These are phyloP conservation scores for Bonia amplexicaulis DNA, from an alignment of 176 grass and related monocot genomes.

Conservation along the genomic window DNA sequence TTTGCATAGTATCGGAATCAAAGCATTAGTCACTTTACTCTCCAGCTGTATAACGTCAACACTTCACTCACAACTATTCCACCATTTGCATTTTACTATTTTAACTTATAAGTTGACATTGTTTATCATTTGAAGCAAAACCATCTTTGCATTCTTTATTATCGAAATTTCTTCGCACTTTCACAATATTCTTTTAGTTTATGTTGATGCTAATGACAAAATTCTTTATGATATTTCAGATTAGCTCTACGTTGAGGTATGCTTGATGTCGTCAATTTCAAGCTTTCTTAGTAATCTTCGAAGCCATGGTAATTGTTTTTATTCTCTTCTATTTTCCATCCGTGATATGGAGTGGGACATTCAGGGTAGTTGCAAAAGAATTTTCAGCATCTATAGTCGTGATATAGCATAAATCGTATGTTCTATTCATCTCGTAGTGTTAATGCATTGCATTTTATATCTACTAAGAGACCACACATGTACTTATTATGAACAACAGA, in stretches of 20 bases:
- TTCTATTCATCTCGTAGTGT: neutral
- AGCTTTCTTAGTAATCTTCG: conserved; percentile 72
- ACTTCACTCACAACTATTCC: too few relatives aligned
- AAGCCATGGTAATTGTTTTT: conserved; percentile 56
- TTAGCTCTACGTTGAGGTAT: conserved; percentile 70
- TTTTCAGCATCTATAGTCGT: neutral
- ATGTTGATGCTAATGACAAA: conserved; percentile 8
- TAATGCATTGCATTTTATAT: neutral
- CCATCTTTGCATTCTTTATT: neutral
- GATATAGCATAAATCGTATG: neutral
- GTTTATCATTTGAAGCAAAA: conserved; percentile 27
- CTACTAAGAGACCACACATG: neutral
- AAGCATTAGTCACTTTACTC: too few relatives aligned
- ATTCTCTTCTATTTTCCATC: neutral
- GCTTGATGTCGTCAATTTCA: conserved; percentile 64
- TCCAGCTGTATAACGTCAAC: too few relatives aligned
- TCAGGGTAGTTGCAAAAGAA: neutral
- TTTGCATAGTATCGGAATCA: too few relatives aligned
- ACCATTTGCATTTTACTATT: too few relatives aligned
- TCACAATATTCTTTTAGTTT: conserved; percentile 5
- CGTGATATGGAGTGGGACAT: neutral
- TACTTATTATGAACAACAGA: neutral
- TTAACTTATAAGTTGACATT: too few relatives aligned
- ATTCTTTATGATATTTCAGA: conserved; percentile 57
- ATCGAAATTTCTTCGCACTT: neutral